Percentiles rank a stretch among this genome's conserved stretches.
These are phyloP conservation scores for Amanita rubescens DNA, from an alignment of 768 basidiomycete genomes.

Conservation along the genomic window DNA sequence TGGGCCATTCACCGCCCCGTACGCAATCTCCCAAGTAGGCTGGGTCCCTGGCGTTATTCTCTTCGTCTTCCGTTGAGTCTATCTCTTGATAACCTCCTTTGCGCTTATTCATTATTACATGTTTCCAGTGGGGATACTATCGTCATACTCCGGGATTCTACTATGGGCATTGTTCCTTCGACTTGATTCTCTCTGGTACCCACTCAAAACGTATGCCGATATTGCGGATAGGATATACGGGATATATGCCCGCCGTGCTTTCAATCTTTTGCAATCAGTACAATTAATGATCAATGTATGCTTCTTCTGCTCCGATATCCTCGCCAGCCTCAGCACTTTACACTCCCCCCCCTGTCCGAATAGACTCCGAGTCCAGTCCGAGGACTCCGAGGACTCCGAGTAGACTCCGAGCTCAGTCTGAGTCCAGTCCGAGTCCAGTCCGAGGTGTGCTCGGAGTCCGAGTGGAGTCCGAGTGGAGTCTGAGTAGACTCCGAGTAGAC, in stretches of 20 bases:
- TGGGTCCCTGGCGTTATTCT: constrained; percentile 38
- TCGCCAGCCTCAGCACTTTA: no score
- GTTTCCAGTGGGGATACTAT: constrained; percentile 37
- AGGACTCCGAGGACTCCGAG: no score
- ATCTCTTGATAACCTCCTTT: not conserved
- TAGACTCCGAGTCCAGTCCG: no score
- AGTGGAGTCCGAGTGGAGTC: no score
- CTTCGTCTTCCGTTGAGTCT: constrained; percentile 32
- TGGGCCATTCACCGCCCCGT: constrained; percentile 45
- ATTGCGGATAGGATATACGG: constrained; percentile 51
- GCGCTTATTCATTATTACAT: not conserved
- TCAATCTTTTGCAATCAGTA: constrained; percentile 43
- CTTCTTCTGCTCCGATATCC: no score
- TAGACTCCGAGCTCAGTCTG: no score
- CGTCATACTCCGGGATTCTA: constrained; percentile 47
- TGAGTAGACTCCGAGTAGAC: no score
- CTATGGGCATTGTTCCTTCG: constrained; percentile 50
- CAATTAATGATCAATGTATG: constrained; percentile 53
- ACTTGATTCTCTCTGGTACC: constrained; percentile 49
- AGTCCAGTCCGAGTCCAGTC: no score
- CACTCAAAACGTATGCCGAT: constrained; percentile 49
- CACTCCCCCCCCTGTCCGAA: no score
- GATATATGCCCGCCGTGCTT: constrained; percentile 34
- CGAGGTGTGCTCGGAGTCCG: no score
- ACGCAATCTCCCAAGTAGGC: no score